Evolutionary conservation across 257 asterid genomes (phyloP).

Genomic region (Nicotiana knightiana): DNA sequence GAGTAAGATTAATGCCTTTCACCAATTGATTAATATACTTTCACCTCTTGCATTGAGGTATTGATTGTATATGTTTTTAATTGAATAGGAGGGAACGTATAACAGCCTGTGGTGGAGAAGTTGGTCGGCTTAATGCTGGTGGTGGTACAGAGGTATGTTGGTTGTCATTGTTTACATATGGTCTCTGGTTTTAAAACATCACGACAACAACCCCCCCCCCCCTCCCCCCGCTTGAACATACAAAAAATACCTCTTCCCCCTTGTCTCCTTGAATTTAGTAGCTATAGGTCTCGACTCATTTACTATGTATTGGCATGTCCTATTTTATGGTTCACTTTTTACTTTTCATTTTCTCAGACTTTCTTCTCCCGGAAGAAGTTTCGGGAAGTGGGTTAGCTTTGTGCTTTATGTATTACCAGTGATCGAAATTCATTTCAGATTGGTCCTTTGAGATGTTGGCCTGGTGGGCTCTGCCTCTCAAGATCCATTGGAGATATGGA

Average conservation of each 20-base stretch:
- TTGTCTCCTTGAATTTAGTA: not conserved
- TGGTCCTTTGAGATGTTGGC: slow-evolving; percentile 99
- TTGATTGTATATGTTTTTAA: slow-evolving; percentile 15
- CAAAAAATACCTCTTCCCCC: not conserved
- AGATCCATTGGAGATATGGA: slow-evolving; percentile 99
- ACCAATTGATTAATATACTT: not conserved
- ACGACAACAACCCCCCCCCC: not conserved
- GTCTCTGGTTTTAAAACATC: not conserved
- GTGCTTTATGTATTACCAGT: slow-evolving; percentile 11
- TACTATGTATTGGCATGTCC: not conserved
- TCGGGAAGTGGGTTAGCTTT: not conserved
- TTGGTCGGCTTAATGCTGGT: slow-evolving; percentile 95
- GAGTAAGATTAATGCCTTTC: slow-evolving; percentile 54
- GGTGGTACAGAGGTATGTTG: slow-evolving; percentile 90
- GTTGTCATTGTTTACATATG: not conserved
- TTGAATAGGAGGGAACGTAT: slow-evolving; percentile 85
- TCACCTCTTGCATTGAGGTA: slow-evolving; percentile 6
- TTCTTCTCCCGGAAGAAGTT: not conserved
- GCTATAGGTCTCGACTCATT: not conserved
- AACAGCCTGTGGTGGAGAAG: slow-evolving; percentile 92
- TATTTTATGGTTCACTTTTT: not conserved
- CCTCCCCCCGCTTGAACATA: not conserved
- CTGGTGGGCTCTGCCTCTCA: slow-evolving; percentile 96
- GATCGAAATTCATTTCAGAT: slow-evolving; percentile 40
- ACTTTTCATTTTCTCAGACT: not conserved